Percentiles rank a stretch among this genome's conserved stretches.
These are phyloP conservation scores for Hypoxylon rubiginosum DNA, from an alignment of 2,329 filamentous ascomycete species.

Conservation along the genomic window DNA sequence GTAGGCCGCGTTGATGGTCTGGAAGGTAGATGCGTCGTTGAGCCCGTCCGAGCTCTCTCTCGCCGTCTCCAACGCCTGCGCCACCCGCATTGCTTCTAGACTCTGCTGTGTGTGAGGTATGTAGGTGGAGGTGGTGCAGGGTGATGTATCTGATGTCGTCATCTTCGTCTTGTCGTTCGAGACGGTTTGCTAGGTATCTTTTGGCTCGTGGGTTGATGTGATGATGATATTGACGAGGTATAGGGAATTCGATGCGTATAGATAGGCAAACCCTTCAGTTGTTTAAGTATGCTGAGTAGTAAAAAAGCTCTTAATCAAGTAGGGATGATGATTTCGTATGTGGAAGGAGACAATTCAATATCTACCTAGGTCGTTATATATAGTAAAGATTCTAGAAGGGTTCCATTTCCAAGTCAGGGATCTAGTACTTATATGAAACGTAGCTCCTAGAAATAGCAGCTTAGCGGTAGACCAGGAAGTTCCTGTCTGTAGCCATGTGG, in stretches of 20 bases:
- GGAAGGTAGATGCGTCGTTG: conserved; percentile 71
- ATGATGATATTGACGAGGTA: not conserved
- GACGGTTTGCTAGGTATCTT: not conserved
- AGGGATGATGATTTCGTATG: not conserved
- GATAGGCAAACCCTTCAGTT: not conserved
- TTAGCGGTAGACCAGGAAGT: not conserved
- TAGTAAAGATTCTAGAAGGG: not conserved
- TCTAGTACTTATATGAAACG: not conserved
- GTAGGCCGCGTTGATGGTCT: conserved; percentile 75
- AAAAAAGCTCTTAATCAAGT: not conserved
- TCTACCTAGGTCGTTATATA: too few relatives aligned
- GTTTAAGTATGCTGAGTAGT: not conserved
- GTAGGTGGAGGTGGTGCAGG: conserved; percentile 1
- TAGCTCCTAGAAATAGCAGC: not conserved
- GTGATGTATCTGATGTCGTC: conserved; percentile 34
- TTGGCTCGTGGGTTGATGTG: not conserved
- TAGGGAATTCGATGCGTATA: not conserved
- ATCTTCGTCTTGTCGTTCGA: not conserved
- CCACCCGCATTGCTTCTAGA: conserved; percentile 58
- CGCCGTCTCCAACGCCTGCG: conserved; percentile 80
- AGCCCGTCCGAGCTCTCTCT: conserved; percentile 78
- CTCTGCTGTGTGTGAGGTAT: not conserved
- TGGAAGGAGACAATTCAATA: too few relatives aligned
- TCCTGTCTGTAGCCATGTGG: not conserved
- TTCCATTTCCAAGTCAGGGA: not conserved